Conservation (phyloP, 805 yeast species). For the Metschnikowia dekortorum region DNA sequence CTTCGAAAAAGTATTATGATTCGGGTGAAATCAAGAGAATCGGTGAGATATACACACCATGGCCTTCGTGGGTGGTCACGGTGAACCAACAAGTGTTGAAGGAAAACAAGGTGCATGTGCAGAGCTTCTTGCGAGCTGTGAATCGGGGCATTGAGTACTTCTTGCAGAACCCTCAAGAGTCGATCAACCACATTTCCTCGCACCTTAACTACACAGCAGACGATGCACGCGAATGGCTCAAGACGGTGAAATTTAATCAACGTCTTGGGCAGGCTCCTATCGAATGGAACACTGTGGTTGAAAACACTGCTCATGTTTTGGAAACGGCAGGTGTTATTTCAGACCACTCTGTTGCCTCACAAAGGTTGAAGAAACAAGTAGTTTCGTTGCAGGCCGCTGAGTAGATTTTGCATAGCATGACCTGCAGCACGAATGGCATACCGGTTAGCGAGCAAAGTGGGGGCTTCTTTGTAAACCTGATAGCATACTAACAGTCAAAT, state of each 20-base stretch:
- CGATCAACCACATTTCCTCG: conserved; percentile 56
- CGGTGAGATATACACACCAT: conserved; percentile 89
- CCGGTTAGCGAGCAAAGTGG: too few relatives aligned
- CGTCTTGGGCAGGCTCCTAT: conserved; percentile 32
- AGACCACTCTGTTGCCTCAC: conserved; percentile 24
- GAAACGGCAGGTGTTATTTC: conserved; percentile 58
- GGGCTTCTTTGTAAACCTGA: too few relatives aligned
- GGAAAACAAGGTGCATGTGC: conserved; percentile 18
- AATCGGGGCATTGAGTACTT: conserved; percentile 69
- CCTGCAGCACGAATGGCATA: too few relatives aligned
- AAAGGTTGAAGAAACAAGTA: conserved; percentile 24
- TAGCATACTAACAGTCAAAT: too few relatives aligned
- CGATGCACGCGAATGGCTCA: conserved; percentile 79
- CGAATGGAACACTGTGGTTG: conserved; percentile 48
- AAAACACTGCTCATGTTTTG: conserved; percentile 54
- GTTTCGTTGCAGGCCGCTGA: conserved; percentile 6
- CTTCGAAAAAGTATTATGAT: conserved; percentile 82
- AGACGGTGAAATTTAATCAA: conserved; percentile 64
- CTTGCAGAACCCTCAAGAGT: conserved; percentile 55
- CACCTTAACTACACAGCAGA: conserved; percentile 71
- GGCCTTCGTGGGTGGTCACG: conserved; percentile 92
- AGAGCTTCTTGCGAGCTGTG: conserved; percentile 49
- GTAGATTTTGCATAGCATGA: neutral
- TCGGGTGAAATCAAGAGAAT: conserved; percentile 71
- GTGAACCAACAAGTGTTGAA: conserved; percentile 41